Base-by-base conservation (phyloP, 1,139 yeast genomes). In the Protomyces arabidopsidicola region DNA sequence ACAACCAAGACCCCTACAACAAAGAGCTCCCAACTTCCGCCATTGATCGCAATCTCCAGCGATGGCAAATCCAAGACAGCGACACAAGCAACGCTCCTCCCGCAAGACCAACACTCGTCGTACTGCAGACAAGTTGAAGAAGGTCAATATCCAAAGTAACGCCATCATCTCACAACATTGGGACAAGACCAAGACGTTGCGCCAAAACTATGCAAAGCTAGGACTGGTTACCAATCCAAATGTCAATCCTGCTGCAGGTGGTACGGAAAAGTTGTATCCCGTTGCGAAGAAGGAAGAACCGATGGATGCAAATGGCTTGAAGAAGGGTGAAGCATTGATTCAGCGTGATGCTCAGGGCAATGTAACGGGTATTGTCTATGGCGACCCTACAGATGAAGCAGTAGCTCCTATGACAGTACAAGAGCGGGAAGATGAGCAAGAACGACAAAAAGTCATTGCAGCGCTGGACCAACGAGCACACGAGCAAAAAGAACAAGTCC, bases 141-240 rank as follows among this genome's bases (percentile, higher is more conserved):
- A 50, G 45, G 60, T 55, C 56, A 35, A 36, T n/a, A 68, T 69
- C 53, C 45, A 57, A 54, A 68, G 71, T 0, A 88, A 90, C 73
- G 90, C 96, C 2, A 82, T 93, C 69, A 88, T 93, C 69, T 95
- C 90, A 6, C 88, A 84, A 39, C 83, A 90, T 75, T 93, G 98
- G 98, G 97, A 93, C 76, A 81, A 85, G 67, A 81, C 83, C 24
- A 79, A 87, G 68, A 91, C 98, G 0, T 77, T 91, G 66, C 81
- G 85, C 65, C 98, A 93, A 73, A 93, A 93, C 71, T 77, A 76
- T 65, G 64, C 51, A 35, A 31, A 60, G 10, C 54, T 65, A 5
- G 64, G 60, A n/a, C 45, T 53, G 20, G 60, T 55, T 16, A 12
- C 55, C 34, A 53, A 45, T 10, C 53, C 55, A 16, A 53, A 36